phyloP scores from a whole-genome alignment of 768 basidiomycete genomes.

The Pulveroboletus ravenelii region DNA sequence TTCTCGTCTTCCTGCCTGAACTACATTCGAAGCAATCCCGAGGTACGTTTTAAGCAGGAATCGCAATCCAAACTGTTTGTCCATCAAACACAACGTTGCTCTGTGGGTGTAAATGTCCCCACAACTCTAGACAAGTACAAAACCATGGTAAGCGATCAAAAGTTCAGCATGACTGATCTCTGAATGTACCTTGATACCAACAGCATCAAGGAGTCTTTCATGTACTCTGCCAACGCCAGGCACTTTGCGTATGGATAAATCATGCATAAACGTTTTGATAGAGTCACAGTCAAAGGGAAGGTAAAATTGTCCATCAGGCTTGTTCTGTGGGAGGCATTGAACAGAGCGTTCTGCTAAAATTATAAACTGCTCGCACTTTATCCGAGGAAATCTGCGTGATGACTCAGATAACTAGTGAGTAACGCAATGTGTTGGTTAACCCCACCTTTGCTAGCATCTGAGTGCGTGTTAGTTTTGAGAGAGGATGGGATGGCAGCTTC shows the following conservation, averaged over 20 bases:
- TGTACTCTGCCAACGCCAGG: slow-evolving; percentile 89
- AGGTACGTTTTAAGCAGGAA: slow-evolving; percentile 78
- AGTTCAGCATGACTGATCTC: background rate
- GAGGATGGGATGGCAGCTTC: slow-evolving; percentile 23
- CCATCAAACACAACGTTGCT: slow-evolving; percentile 71
- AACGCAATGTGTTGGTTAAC: slow-evolving; percentile 33
- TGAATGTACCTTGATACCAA: slow-evolving; percentile 66
- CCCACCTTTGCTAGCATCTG: slow-evolving; percentile 89
- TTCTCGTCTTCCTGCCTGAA: slow-evolving; percentile 69
- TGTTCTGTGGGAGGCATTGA: slow-evolving; percentile 52
- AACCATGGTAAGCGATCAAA: background rate
- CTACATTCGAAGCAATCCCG: slow-evolving; percentile 81
- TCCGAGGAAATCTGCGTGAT: slow-evolving; percentile 80
- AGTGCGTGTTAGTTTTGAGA: slow-evolving; percentile 11
- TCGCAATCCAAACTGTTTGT: slow-evolving; percentile 77
- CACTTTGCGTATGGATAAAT: slow-evolving; percentile 80
- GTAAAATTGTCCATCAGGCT: slow-evolving; percentile 89
- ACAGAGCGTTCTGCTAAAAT: background rate
- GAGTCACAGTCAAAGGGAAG: slow-evolving; percentile 59
- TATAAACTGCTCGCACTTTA: slow-evolving; percentile 44
- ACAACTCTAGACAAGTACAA: slow-evolving; percentile 54
- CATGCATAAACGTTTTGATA: slow-evolving; percentile 73
- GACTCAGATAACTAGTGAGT: slow-evolving; percentile 2
- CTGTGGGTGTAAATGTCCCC: slow-evolving; percentile 83
- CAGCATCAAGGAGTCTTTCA: slow-evolving; percentile 79